These are phyloP conservation scores for Monosporozyma solicola DNA, from an alignment of 805 yeast genomes.

Conservation along the genomic window DNA sequence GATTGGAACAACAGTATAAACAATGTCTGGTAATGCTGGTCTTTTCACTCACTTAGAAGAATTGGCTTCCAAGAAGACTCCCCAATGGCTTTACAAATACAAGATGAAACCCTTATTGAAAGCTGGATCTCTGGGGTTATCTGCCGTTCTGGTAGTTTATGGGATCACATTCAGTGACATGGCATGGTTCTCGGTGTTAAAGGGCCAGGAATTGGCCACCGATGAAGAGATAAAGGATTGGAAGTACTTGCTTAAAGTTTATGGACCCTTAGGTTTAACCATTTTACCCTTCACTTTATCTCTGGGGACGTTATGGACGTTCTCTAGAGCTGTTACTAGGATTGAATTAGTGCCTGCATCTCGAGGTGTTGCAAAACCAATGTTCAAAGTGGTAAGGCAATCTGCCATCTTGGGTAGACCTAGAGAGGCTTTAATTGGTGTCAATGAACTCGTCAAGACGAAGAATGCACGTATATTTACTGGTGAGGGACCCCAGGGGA, in stretches of 20 bases:
- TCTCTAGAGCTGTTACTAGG: slow-evolving; percentile 23
- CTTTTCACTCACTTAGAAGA: slow-evolving; percentile 4
- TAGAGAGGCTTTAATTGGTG: neutral
- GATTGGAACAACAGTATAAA: too few species aligned
- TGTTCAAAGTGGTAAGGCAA: neutral
- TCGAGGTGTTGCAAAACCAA: neutral
- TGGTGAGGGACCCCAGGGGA: slow-evolving; percentile 24
- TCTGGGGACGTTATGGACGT: slow-evolving; percentile 14
- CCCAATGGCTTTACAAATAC: slow-evolving; percentile 7
- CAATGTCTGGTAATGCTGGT: neutral
- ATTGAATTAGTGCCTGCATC: slow-evolving; percentile 18
- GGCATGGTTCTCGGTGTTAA: slow-evolving; percentile 17
- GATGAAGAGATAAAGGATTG: slow-evolving; percentile 8
- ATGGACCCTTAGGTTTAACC: slow-evolving; percentile 19
- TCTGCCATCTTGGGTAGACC: neutral
- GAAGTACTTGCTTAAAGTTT: slow-evolving; percentile 14
- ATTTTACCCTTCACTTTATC: slow-evolving; percentile 24
- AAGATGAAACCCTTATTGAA: slow-evolving; percentile 5
- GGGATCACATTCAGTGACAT: slow-evolving; percentile 24
- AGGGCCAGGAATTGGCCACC: slow-evolving; percentile 6
- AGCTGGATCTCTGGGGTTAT: slow-evolving; percentile 9
- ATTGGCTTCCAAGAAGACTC: slow-evolving; percentile 1
- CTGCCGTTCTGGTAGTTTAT: slow-evolving; percentile 22
- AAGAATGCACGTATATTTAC: slow-evolving; percentile 22
- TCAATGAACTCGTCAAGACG: neutral